phyloP scores from a whole-genome alignment of 345 rosid genomes.

The Brassica juncea region DNA sequence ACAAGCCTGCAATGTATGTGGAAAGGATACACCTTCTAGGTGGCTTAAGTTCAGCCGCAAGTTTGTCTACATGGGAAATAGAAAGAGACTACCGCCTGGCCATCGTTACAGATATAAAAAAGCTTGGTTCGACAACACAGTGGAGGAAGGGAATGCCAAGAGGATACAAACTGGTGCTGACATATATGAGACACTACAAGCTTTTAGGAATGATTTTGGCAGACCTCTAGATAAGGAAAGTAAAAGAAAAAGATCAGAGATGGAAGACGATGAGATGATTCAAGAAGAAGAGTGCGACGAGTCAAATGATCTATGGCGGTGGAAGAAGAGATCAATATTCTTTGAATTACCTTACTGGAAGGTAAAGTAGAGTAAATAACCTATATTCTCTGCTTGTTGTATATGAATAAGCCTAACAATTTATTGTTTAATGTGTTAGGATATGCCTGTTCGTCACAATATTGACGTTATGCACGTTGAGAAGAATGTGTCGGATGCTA shows the following conservation, averaged over 20 bases:
- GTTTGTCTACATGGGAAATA: background rate
- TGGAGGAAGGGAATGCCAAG: background rate
- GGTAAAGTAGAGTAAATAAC: background rate
- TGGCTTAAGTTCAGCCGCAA: background rate
- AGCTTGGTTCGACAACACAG: background rate
- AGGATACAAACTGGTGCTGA: background rate
- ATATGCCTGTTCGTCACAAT: background rate
- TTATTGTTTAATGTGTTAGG: background rate
- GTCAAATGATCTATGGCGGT: background rate
- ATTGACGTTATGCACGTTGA: background rate
- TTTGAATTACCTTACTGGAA: background rate
- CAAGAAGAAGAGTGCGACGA: background rate
- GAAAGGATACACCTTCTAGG: background rate
- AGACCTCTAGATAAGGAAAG: background rate
- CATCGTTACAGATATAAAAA: background rate
- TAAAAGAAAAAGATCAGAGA: background rate
- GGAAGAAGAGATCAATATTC: conserved; percentile 9
- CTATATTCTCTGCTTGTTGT: background rate
- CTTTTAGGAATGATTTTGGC: background rate
- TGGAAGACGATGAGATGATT: background rate
- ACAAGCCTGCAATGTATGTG: background rate
- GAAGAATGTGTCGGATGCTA: background rate
- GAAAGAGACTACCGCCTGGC: background rate
- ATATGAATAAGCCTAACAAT: background rate
- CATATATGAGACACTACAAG: background rate